Conservation (phyloP, 1,139 yeast genomes). For the Suhomyces kunorum region DNA sequence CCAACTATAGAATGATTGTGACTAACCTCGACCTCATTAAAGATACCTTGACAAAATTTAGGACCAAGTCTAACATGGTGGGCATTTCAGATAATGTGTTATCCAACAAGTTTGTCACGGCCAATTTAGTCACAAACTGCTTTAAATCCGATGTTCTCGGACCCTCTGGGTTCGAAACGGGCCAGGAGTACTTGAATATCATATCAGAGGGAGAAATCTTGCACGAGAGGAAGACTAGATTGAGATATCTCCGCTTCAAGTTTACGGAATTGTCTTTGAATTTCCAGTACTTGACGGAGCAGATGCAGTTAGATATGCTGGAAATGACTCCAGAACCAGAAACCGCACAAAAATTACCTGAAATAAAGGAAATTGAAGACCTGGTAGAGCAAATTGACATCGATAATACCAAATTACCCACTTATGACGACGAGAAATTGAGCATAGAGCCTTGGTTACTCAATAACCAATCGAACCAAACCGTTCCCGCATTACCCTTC, state of each 20-base stretch:
- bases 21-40: constrained; percentile 4
- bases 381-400: constrained; percentile 10
- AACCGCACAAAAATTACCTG: neutral
- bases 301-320: neutral
- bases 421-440: constrained; percentile 14
- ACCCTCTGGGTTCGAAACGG: neutral
- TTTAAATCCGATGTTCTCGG: constrained; percentile 4
- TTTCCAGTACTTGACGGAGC: constrained; percentile 6
- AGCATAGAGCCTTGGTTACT: constrained; percentile 8
- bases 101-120: constrained; percentile 11
- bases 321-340: neutral
- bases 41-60: constrained; percentile 4
- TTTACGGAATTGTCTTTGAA: constrained; percentile 17
- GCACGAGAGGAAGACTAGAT: constrained; percentile 14
- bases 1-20: constrained; percentile 6
- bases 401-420: constrained; percentile 11
- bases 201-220: constrained; percentile 10
- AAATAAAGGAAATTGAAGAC: constrained; percentile 1
- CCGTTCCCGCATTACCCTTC: constrained; percentile 4
- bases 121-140: constrained; percentile 1
- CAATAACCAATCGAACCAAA: neutral
- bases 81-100: constrained; percentile 11
- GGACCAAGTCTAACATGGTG: neutral
- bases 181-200: constrained; percentile 8
- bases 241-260: constrained; percentile 16